Evolutionary conservation across 805 yeast species (phyloP).

Genomic region (Maudiozyma barnettii): DNA sequence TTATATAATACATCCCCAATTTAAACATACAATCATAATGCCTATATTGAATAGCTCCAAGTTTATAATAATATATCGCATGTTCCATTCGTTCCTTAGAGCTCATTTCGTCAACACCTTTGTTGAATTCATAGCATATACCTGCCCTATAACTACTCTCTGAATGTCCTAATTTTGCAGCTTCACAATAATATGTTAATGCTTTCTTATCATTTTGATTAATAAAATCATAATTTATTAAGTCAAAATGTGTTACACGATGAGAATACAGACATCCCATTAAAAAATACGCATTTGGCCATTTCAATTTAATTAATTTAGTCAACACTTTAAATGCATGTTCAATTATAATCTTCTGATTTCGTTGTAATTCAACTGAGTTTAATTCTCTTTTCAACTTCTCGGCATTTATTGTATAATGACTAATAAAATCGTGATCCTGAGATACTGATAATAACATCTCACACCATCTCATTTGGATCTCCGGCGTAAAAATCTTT

Average conservation of each 20-base stretch:
- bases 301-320: slow-evolving; percentile 41
- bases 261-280: slow-evolving; percentile 56
- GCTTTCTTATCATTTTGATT: slow-evolving; percentile 53
- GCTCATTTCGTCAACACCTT: slow-evolving; percentile 36
- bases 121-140: slow-evolving; percentile 48
- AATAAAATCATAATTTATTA: slow-evolving; percentile 17
- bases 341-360: slow-evolving; percentile 44
- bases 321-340: slow-evolving; percentile 54
- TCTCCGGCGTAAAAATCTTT: slow-evolving; percentile 34
- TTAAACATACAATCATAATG: slow-evolving; percentile 60
- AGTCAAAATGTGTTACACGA: slow-evolving; percentile 23
- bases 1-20: slow-evolving; percentile 53
- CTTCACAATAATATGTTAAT: slow-evolving; percentile 47
- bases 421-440: slow-evolving; percentile 33
- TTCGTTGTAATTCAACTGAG: slow-evolving; percentile 38
- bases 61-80: slow-evolving; percentile 45
- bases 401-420: slow-evolving; percentile 41
- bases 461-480: slow-evolving; percentile 60
- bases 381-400: slow-evolving; percentile 32
- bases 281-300: slow-evolving; percentile 46
- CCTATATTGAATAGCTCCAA: slow-evolving; percentile 54
- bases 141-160: slow-evolving; percentile 62
- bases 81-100: slow-evolving; percentile 22
- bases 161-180: slow-evolving; percentile 49
- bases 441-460: slow-evolving; percentile 41